Conservation (phyloP, 1,284 basidiomycete genomes). For the Melanopsichium pennsylvanicum region DNA sequence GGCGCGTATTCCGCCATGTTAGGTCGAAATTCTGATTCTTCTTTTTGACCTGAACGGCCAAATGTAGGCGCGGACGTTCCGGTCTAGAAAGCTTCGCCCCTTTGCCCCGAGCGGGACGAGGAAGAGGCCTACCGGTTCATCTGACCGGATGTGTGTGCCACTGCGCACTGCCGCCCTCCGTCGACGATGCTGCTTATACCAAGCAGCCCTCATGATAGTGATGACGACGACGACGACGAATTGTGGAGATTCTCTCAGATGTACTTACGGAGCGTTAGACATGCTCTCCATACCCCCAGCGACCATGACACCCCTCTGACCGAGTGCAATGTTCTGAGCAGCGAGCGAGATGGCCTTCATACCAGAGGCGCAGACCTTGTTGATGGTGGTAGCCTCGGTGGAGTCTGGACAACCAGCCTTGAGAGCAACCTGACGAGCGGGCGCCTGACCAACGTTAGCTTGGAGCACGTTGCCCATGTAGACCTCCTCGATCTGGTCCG, state of each 20-base stretch:
- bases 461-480: slow-evolving; percentile 84
- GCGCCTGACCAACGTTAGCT: slow-evolving; percentile 67
- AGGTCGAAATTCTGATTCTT: background rate
- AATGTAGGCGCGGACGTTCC: slow-evolving; percentile 12
- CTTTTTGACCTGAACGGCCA: slow-evolving; percentile 5
- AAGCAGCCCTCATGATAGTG: too few relatives aligned
- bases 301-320: slow-evolving; percentile 67
- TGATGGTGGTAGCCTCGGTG: slow-evolving; percentile 97
- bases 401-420: slow-evolving; percentile 84
- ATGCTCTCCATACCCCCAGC: slow-evolving; percentile 69
- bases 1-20: background rate
- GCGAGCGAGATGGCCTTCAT: slow-evolving; percentile 69
- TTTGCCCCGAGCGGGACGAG: slow-evolving; percentile 9
- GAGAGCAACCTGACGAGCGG: slow-evolving; percentile 71
- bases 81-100: slow-evolving; percentile 4
- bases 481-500: slow-evolving; percentile 86
- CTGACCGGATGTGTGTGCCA: too few relatives aligned
- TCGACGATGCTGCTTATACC: too few relatives aligned
- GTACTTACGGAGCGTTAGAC: slow-evolving; percentile 67
- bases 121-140: too few relatives aligned
- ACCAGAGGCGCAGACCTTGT: slow-evolving; percentile 72
- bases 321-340: slow-evolving; percentile 67
- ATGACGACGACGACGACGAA: background rate
- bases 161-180: too few relatives aligned
- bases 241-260: too few relatives aligned